Evolutionary conservation across 257 asterid species (phyloP), one percentile per base, ranked within the genome.

Genomic region (Solanum tarijense): DNA sequence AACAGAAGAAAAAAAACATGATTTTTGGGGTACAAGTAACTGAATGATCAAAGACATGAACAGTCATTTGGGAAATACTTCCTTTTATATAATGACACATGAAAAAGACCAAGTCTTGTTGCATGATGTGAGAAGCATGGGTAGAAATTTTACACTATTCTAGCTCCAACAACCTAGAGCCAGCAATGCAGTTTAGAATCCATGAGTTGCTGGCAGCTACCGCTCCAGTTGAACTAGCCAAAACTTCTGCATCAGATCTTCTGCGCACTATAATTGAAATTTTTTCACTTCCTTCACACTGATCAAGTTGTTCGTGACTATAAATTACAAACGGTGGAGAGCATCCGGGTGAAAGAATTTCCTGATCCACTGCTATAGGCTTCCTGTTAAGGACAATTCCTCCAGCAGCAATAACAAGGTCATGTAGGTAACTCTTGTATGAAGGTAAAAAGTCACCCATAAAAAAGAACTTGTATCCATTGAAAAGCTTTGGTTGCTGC

Each of bases 401-500:
- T 88, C 98, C 99, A 76, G 96, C 98, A 85, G 96, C 93, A 52
- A 91, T 89, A 82, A 95, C 97, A 16, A 97, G 98, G 90, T 95
- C 98, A 25, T 93, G 94, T 52, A 97, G 96, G 90, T 92, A 95
- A 58, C 94, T 95, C 88, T 90, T 94, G 92, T 94, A 96, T 31
- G 98, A 92, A 85, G 96, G 89, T 23, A 60, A 92, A 48, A 96
- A 96, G 86, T 93, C 95, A 11, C 95, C 95, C 91, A 89, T 91
- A 92, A 97, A 93, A 90, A 89, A 96, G 91, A 97, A 97, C 31
- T 89, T 62, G 92, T 31, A 91, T 73, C 95, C 96, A 85, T 85
- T 89, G 79, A 97, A 95, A 76, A 97, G 98, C 93, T 94, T 97
- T 29, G 98, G 95, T 90, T 92, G 91, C 99, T 97, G 96, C 95